Evolutionary conservation across 495 filamentous ascomycete species (phyloP).

Genomic region (Penicillium maclennaniae): DNA sequence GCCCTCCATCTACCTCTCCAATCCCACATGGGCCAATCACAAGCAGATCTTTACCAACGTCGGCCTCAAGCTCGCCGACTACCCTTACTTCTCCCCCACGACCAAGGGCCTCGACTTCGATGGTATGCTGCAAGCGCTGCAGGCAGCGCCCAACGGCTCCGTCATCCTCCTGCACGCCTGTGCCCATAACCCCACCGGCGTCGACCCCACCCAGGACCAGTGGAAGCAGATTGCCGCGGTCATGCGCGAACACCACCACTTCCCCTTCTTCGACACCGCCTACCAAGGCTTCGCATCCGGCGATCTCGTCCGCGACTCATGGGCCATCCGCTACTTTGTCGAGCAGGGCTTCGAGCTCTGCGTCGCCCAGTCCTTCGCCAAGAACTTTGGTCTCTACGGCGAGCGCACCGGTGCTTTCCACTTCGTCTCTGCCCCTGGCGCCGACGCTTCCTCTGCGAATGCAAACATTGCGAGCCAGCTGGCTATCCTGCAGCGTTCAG

Average conservation of each 20-base stretch:
- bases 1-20: slow-evolving; percentile 80
- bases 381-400: slow-evolving; percentile 98
- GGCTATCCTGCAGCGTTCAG: slow-evolving; percentile 89
- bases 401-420: slow-evolving; percentile 97
- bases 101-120: slow-evolving; percentile 90
- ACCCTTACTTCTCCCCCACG: slow-evolving; percentile 86
- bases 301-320: slow-evolving; percentile 77
- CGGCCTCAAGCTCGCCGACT: slow-evolving; percentile 67
- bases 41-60: slow-evolving; percentile 98
- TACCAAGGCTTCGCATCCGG: slow-evolving; percentile 99
- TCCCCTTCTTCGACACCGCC: slow-evolving; percentile 98
- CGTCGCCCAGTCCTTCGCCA: slow-evolving; percentile 94
- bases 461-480: slow-evolving; percentile 77
- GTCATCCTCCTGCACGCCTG: slow-evolving; percentile 94
- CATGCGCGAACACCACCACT: slow-evolving; percentile 71
- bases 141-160: slow-evolving; percentile 66
- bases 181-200: slow-evolving; percentile 97
- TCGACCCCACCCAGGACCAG: slow-evolving; percentile 90
- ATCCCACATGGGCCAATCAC: slow-evolving; percentile 98
- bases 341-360: slow-evolving; percentile 93
- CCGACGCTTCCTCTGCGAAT: slow-evolving; percentile 59
- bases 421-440: slow-evolving; percentile 71
- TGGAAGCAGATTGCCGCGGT: slow-evolving; percentile 84
- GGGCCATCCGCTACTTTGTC: slow-evolving; percentile 89
- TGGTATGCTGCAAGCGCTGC: slow-evolving; percentile 71